Conservation (phyloP, 75 land plant genomes). For the Cunninghamia lanceolata region DNA sequence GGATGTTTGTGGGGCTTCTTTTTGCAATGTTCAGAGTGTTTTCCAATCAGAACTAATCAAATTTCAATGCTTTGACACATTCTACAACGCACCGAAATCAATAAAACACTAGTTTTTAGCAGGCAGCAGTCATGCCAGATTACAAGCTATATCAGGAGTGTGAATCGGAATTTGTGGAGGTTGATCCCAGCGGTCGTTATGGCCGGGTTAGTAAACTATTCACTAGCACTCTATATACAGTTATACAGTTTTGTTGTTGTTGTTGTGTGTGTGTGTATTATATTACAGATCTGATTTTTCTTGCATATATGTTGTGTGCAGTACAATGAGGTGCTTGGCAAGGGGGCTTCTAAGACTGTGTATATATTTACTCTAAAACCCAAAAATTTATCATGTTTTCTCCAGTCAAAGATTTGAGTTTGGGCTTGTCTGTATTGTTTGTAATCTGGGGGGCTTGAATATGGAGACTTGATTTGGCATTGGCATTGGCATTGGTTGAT, state of each 20-base stretch:
- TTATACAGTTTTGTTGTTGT: neutral
- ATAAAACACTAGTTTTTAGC: neutral
- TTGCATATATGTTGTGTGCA: constrained; percentile 33
- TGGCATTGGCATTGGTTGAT: neutral
- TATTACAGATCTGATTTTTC: constrained; percentile 10
- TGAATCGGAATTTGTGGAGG: constrained; percentile 66
- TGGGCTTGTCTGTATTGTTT: neutral
- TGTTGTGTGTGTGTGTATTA: constrained; percentile 1
- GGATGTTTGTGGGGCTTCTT: neutral
- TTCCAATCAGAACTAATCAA: neutral
- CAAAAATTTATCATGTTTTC: neutral
- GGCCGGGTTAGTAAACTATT: constrained; percentile 55
- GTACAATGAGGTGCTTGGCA: constrained; percentile 89
- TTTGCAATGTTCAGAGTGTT: neutral
- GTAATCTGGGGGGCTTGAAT: neutral
- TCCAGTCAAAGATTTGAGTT: neutral
- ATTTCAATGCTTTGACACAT: neutral
- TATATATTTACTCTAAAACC: constrained; percentile 36
- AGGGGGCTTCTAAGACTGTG: constrained; percentile 96
- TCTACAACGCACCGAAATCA: constrained; percentile 1
- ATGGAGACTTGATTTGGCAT: neutral
- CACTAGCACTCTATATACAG: neutral
- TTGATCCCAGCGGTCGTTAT: constrained; percentile 89
- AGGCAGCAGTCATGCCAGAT: neutral
- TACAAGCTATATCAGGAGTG: neutral